Percentiles rank a stretch among this genome's conserved stretches.
Conservation (phyloP, 139 green algal genomes). For the Chlorella vulgaris region DNA sequence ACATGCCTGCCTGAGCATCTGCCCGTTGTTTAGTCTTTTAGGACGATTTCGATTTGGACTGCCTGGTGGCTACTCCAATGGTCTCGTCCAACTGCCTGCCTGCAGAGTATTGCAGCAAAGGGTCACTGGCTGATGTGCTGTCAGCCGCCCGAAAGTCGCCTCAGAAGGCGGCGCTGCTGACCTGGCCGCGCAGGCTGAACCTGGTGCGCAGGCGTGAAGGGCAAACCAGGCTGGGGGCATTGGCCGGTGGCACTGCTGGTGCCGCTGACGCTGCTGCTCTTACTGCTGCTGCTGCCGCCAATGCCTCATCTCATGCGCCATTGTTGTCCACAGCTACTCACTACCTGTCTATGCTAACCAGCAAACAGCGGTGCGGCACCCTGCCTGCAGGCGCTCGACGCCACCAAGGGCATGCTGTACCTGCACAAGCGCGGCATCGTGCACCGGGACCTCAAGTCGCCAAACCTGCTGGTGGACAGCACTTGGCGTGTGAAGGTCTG, state of each 20-base stretch:
- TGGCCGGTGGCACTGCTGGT: not conserved
- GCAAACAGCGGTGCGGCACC: too few species aligned
- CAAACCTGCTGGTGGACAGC: constrained; percentile 66
- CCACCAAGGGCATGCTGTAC: constrained; percentile 65
- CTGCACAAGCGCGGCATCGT: constrained; percentile 54
- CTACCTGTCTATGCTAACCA: too few species aligned
- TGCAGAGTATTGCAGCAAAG: constrained; percentile 59
- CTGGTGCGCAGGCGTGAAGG: constrained; percentile 41
- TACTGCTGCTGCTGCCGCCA: too few species aligned
- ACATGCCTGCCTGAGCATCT: too few species aligned
- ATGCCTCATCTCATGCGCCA: too few species aligned
- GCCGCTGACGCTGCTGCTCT: too few species aligned
- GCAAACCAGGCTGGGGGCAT: not conserved
- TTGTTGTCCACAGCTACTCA: too few species aligned
- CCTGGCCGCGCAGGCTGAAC: constrained; percentile 46
- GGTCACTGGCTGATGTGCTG: constrained; percentile 59
- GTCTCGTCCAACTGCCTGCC: not conserved
- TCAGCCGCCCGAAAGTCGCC: constrained; percentile 24
- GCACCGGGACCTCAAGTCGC: constrained; percentile 62
- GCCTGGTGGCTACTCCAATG: too few species aligned
- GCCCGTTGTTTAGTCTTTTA: too few species aligned
- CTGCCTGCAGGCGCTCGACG: constrained; percentile 40
- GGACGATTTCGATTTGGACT: too few species aligned
- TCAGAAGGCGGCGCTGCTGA: constrained; percentile 31
- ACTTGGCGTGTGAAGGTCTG: constrained; percentile 54